Percentiles rank a stretch among this genome's conserved stretches.
Evolutionary conservation across 805 yeast species (phyloP).

Genomic region (Metschnikowia dekortorum): DNA sequence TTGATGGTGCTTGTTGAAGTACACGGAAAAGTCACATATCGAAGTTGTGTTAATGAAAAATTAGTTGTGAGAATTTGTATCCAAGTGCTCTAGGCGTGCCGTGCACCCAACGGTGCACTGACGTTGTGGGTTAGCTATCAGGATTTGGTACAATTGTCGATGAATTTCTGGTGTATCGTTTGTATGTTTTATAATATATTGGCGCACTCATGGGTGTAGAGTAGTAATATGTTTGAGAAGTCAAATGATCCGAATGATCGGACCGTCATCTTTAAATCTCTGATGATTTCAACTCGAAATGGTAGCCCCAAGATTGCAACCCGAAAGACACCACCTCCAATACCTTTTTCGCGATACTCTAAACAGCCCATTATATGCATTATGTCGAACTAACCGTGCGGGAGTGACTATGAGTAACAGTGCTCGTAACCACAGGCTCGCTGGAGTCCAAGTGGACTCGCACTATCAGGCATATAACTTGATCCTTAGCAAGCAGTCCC

Average conservation of each 20-base stretch:
- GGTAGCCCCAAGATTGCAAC: neutral
- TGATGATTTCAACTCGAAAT: no score
- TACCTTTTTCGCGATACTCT: no score
- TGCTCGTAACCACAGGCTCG: neutral
- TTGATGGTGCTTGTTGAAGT: neutral
- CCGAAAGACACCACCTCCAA: no score
- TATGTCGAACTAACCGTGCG: no score
- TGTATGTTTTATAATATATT: conserved; percentile 7
- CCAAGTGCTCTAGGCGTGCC: conserved; percentile 61
- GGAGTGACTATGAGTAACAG: neutral
- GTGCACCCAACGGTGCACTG: conserved; percentile 44
- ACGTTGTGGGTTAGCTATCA: conserved; percentile 62
- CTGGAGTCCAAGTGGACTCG: neutral
- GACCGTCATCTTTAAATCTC: no score
- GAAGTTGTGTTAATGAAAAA: conserved; percentile 15
- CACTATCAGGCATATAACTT: neutral
- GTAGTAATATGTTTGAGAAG: no score
- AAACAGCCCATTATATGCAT: no score
- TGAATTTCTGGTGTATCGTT: conserved; percentile 10
- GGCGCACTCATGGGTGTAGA: neutral
- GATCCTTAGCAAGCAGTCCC: neutral
- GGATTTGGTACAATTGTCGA: conserved; percentile 35
- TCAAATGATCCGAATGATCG: no score
- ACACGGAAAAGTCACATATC: conserved; percentile 5
- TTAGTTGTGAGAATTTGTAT: conserved; percentile 15